Evolutionary conservation across 148 eudicot species (phyloP).

Genomic region (Hydrangea macrophylla): DNA sequence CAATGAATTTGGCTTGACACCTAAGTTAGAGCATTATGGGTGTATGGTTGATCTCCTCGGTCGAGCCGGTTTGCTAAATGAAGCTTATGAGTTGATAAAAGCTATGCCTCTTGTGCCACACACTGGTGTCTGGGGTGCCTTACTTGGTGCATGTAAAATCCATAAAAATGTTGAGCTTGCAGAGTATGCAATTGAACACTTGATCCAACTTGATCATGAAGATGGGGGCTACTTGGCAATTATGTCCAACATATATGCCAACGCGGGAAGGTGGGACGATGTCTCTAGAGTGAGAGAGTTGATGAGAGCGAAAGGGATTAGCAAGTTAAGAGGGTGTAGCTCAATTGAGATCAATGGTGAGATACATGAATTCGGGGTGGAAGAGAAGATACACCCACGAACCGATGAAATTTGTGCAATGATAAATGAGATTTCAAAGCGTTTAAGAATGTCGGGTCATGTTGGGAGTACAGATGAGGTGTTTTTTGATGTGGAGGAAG

Average conservation of each 20-base stretch:
- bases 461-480: constrained; percentile 22
- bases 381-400: constrained; percentile 21
- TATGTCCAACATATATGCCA: constrained; percentile 24
- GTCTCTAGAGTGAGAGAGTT: constrained; percentile 11
- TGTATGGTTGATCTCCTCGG: constrained; percentile 24
- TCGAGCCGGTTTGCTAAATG: constrained; percentile 14
- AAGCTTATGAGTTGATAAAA: constrained; percentile 17
- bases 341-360: constrained; percentile 21
- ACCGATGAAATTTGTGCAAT: constrained; percentile 15
- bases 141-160: constrained; percentile 19
- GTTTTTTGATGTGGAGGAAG: constrained; percentile 28
- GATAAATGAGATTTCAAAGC: constrained; percentile 21
- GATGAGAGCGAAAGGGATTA: constrained; percentile 14
- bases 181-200: constrained; percentile 17
- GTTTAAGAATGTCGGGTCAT: constrained; percentile 22
- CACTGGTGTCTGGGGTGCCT: constrained; percentile 20
- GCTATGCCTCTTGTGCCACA: constrained; percentile 17
- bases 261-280: constrained; percentile 26
- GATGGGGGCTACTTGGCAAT: constrained; percentile 22
- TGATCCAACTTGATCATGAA: constrained; percentile 18
- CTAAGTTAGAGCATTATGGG: constrained; percentile 20
- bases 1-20: constrained; percentile 16
- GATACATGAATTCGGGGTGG: constrained; percentile 23
- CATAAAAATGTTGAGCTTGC: constrained; percentile 22
- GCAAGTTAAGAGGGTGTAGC: constrained; percentile 18